A percentile compares a stretch with the other conserved stretches of the same genome.
Evolutionary conservation across 2,329 filamentous ascomycete species (phyloP).

Genomic region (Microdochium nivale): DNA sequence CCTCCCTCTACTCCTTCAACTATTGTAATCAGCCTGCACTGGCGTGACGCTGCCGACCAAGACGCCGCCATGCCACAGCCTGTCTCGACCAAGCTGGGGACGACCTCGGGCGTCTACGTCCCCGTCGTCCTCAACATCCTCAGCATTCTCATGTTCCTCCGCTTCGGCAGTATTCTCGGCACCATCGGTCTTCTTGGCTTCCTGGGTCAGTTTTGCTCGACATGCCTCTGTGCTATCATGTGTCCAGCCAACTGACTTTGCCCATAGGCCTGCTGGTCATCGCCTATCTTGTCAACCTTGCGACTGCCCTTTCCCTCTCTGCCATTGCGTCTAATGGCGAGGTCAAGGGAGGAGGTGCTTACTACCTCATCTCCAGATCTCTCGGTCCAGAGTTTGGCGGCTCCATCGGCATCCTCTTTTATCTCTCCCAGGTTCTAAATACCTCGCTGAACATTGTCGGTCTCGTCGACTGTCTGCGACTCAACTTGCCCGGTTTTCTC

Average conservation of each 20-base stretch:
- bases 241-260: constrained; percentile 5
- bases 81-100: constrained; percentile 55
- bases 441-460: constrained; percentile 83
- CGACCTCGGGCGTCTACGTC: constrained; percentile 73
- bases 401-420: constrained; percentile 81
- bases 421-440: constrained; percentile 82
- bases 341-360: constrained; percentile 78
- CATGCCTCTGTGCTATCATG: not conserved
- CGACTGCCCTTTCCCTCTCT: constrained; percentile 78
- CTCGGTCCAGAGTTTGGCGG: constrained; percentile 84
- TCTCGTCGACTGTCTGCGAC: constrained; percentile 70
- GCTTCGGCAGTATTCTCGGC: constrained; percentile 78
- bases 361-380: constrained; percentile 80
- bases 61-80: constrained; percentile 26
- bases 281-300: constrained; percentile 74
- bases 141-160: constrained; percentile 86
- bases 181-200: constrained; percentile 74
- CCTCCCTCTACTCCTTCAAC: constrained; percentile 2
- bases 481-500: constrained; percentile 63
- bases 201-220: constrained; percentile 47
- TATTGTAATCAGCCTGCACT: too few species aligned
- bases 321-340: constrained; percentile 87
- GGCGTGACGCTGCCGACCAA: constrained; percentile 43
- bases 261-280: constrained; percentile 57
- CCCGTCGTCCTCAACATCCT: constrained; percentile 84